phyloP scores from a whole-genome alignment of 768 basidiomycete species.

The Auricularia cornea region DNA sequence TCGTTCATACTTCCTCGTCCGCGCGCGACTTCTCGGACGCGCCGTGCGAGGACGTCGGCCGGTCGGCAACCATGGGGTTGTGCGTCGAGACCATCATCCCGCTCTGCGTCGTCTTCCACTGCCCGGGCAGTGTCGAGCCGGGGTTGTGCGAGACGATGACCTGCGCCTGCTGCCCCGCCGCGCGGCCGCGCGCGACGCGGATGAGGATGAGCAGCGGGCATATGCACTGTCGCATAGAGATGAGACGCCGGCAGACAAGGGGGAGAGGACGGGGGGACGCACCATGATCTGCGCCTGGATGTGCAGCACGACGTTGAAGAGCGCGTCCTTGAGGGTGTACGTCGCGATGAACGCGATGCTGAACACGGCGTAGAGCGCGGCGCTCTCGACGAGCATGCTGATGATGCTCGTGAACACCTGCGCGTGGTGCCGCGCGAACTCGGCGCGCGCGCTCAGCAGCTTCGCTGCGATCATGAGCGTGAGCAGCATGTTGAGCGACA shows the following conservation, averaged over 20 bases:
- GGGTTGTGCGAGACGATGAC: no score
- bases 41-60: no score
- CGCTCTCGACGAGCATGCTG: slow-evolving; percentile 3
- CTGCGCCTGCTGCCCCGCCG: background rate
- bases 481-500: slow-evolving; percentile 22
- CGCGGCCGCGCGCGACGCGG: slow-evolving; percentile 2
- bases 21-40: no score
- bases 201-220: slow-evolving; percentile 4
- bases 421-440: slow-evolving; percentile 4
- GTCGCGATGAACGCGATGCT: slow-evolving; percentile 2
- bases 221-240: background rate
- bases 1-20: no score
- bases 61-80: no score
- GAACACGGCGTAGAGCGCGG: slow-evolving; percentile 2
- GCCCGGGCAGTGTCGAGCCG: no score
- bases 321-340: background rate
- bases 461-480: slow-evolving; percentile 26
- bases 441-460: slow-evolving; percentile 18
- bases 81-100: no score
- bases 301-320: slow-evolving; percentile 3
- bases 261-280: background rate
- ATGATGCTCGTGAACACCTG: slow-evolving; percentile 1
- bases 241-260: background rate
- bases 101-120: no score
- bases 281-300: slow-evolving; percentile 4